Evolutionary conservation across 495 filamentous ascomycete species (phyloP).

Genomic region (Letharia columbiana): DNA sequence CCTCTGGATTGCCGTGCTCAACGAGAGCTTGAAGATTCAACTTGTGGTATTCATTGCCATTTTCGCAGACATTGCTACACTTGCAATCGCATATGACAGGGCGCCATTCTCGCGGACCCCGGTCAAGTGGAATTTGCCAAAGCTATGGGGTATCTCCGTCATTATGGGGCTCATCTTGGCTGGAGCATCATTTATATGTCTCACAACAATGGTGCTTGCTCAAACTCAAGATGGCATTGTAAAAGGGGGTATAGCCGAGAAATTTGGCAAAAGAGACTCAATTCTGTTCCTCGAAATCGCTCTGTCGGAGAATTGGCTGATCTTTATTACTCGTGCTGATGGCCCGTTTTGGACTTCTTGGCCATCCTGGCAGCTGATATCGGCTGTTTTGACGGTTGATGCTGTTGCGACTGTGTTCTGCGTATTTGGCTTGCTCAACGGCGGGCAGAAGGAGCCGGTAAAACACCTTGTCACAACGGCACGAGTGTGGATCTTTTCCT

Average conservation of each 20-base stretch:
- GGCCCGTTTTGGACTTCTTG: conserved; percentile 73
- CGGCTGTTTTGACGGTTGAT: conserved; percentile 72
- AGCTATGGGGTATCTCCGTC: conserved; percentile 85
- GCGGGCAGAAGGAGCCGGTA: conserved; percentile 40
- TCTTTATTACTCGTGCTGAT: conserved; percentile 89
- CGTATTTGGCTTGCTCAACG: conserved; percentile 70
- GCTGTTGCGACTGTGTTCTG: conserved; percentile 74
- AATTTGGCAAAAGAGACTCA: conserved; percentile 70
- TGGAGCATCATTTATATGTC: conserved; percentile 72
- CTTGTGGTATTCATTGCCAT: conserved; percentile 90
- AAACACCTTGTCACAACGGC: conserved; percentile 64
- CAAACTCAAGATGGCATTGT: conserved; percentile 33
- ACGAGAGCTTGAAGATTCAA: conserved; percentile 74
- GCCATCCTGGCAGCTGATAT: conserved; percentile 72
- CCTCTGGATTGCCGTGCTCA: conserved; percentile 80
- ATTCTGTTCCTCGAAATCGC: conserved; percentile 87
- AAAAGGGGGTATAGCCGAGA: conserved; percentile 76
- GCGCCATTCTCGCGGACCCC: conserved; percentile 78
- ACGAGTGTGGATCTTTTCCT: conserved; percentile 83
- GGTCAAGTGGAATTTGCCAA: conserved; percentile 90
- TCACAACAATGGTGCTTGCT: conserved; percentile 62
- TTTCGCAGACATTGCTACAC: conserved; percentile 86
- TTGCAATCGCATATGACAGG: conserved; percentile 90
- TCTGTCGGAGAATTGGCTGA: conserved; percentile 90
- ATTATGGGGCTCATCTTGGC: conserved; percentile 74